Evolutionary conservation across 2,329 filamentous ascomycete species (phyloP).

Genomic region (Penicillium expansum): DNA sequence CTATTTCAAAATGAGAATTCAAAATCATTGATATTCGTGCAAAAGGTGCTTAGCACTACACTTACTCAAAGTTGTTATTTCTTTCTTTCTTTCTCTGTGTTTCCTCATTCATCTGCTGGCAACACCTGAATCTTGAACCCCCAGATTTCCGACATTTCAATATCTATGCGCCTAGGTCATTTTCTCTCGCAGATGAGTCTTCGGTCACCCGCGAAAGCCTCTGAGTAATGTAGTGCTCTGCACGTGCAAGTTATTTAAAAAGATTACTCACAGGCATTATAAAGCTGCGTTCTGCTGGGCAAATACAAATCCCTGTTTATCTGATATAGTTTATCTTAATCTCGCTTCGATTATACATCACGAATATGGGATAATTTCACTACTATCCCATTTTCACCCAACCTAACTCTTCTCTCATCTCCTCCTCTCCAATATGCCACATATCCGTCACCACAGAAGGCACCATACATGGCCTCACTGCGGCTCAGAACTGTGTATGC

Average conservation of each 20-base stretch:
- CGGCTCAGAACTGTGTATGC: conserved; percentile 24
- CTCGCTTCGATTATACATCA: neutral
- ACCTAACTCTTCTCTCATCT: neutral
- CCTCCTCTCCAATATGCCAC: conserved; percentile 22
- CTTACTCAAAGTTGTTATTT: neutral
- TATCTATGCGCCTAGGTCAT: conserved; percentile 11
- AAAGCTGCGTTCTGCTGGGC: conserved; percentile 9
- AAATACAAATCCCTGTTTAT: neutral
- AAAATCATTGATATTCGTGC: neutral
- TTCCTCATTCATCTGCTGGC: neutral
- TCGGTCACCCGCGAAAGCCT: conserved; percentile 16
- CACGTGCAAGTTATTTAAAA: neutral
- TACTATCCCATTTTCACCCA: neutral
- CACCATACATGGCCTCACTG: conserved; percentile 40
- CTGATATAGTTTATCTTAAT: neutral
- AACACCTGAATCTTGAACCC: neutral
- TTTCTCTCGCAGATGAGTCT: conserved; percentile 12
- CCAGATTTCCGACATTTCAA: neutral
- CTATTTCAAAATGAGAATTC: neutral
- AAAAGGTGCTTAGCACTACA: neutral
- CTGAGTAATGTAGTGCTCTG: neutral
- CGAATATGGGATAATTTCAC: neutral
- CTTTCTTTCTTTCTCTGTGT: neutral
- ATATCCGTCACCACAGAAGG: conserved; percentile 30
- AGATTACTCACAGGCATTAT: conserved; percentile 11